phyloP scores from a whole-genome alignment of 139 green algal species.

The Medakamo hakoo region DNA sequence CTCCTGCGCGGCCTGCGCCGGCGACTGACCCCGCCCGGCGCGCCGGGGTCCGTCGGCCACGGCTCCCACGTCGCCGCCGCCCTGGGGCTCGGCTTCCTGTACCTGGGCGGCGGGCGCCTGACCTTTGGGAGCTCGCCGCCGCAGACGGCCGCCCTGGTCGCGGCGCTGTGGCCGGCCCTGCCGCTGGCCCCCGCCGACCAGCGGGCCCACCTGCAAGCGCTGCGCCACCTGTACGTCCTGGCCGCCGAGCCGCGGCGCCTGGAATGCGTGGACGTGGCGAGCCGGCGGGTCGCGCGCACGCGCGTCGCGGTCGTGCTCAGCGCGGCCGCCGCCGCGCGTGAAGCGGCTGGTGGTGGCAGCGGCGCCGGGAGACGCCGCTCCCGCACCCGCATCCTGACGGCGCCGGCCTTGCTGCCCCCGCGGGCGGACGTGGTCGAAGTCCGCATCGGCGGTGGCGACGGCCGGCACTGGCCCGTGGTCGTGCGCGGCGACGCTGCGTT shows the following conservation, averaged over 20 bases:
- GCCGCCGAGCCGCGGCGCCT: slow-evolving; percentile 58
- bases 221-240: slow-evolving; percentile 89
- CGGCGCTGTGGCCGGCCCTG: slow-evolving; percentile 73
- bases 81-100: slow-evolving; percentile 82
- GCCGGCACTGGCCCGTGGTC: slow-evolving; percentile 19
- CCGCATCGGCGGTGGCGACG: background rate
- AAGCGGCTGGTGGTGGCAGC: background rate
- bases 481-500: slow-evolving; percentile 21
- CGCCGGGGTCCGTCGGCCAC: slow-evolving; percentile 32
- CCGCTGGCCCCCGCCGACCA: slow-evolving; percentile 62
- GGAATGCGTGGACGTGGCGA: slow-evolving; percentile 67
- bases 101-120: slow-evolving; percentile 53
- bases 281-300: slow-evolving; percentile 12
- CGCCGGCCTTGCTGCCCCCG: slow-evolving; percentile 64
- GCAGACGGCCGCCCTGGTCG: slow-evolving; percentile 57
- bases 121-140: slow-evolving; percentile 61
- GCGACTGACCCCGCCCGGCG: slow-evolving; percentile 17
- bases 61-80: slow-evolving; percentile 68
- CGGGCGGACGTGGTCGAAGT: slow-evolving; percentile 11
- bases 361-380: background rate
- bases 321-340: background rate
- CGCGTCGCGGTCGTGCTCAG: background rate
- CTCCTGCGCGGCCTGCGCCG: slow-evolving; percentile 54
- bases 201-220: slow-evolving; percentile 78
- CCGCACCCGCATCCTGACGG: slow-evolving; percentile 5